Evolutionary conservation across 768 basidiomycete genomes (phyloP).

Genomic region (Mycena venus): DNA sequence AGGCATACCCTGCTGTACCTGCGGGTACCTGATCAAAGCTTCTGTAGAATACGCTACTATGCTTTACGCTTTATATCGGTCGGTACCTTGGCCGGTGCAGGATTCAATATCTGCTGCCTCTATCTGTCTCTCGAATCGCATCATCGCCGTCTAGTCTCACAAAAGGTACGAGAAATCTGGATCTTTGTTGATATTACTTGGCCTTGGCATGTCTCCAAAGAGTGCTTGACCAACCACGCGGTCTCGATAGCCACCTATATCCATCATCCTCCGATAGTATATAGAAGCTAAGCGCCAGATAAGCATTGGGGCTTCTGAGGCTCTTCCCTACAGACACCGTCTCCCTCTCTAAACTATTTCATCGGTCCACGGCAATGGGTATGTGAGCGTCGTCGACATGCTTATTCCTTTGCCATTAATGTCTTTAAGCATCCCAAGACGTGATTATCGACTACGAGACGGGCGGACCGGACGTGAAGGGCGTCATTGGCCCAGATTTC

Average conservation of each 20-base stretch:
- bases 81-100: neutral
- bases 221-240: neutral
- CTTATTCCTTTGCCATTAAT: neutral
- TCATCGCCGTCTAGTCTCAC: too few relatives aligned
- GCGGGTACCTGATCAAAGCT: neutral
- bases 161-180: too few relatives aligned
- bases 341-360: neutral
- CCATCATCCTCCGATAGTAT: neutral
- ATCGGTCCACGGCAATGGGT: slow-evolving; percentile 11
- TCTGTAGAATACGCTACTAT: neutral
- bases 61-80: neutral
- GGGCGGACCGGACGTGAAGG: slow-evolving; percentile 29
- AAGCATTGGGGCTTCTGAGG: neutral
- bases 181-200: too few relatives aligned
- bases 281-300: neutral
- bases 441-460: slow-evolving; percentile 26
- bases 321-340: neutral
- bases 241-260: neutral
- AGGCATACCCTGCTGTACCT: too few relatives aligned
- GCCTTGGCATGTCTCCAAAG: too few relatives aligned
- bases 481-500: slow-evolving; percentile 13
- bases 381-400: neutral
- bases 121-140: too few relatives aligned
- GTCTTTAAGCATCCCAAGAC: slow-evolving; percentile 8
- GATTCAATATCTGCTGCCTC: neutral